Conservation (phyloP, 2,329 filamentous ascomycete genomes). For the Podosphaera xanthii region DNA sequence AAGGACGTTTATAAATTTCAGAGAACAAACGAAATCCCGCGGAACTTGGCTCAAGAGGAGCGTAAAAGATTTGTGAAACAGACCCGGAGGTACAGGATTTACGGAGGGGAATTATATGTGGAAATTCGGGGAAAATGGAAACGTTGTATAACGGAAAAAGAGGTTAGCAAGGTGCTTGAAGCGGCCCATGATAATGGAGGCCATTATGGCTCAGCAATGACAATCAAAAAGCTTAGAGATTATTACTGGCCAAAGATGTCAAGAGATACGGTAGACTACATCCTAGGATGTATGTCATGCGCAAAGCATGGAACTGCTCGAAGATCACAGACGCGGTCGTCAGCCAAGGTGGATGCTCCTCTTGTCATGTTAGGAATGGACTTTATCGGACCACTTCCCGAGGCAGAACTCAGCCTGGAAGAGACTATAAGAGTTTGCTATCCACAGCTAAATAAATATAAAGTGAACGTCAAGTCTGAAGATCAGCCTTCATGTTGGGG, state of each 20-base stretch:
- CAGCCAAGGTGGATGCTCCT: neutral
- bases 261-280: neutral
- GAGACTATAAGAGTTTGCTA: neutral
- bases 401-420: neutral
- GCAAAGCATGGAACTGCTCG: neutral
- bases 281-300: neutral
- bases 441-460: neutral
- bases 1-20: neutral
- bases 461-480: neutral
- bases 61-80: neutral
- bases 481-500: neutral
- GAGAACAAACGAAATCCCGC: neutral
- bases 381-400: neutral
- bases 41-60: neutral
- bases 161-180: neutral
- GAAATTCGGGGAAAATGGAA: neutral
- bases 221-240: neutral
- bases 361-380: neutral
- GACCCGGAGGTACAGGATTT: neutral
- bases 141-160: neutral
- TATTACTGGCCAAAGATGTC: neutral
- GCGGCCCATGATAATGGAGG: neutral
- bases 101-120: neutral
- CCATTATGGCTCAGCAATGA: neutral
- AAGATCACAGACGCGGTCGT: neutral